phyloP scores from a whole-genome alignment of 495 filamentous ascomycete genomes.

The Annulohypoxylon stygium region DNA sequence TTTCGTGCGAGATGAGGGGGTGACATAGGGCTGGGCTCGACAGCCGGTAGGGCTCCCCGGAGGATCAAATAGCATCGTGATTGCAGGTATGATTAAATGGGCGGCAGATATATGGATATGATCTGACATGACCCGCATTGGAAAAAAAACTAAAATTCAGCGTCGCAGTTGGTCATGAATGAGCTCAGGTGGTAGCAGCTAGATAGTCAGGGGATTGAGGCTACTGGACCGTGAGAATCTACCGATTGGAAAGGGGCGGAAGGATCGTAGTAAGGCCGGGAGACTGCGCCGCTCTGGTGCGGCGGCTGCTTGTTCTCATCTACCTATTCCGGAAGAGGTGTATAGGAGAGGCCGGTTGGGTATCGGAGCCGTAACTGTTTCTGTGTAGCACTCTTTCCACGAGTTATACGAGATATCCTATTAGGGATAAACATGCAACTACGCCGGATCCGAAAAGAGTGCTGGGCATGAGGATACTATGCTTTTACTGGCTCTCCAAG shows the following conservation, averaged over 20 bases:
- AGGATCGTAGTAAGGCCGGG: conserved; percentile 24
- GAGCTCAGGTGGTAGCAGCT: conserved; percentile 8
- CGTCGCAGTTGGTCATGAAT: background rate
- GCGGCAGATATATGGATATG: conserved; percentile 23
- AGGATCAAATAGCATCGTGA: conserved; percentile 25
- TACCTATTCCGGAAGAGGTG: conserved; percentile 17
- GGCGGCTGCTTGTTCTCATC: background rate
- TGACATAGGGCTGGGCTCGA: background rate
- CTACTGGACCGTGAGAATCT: conserved; percentile 7
- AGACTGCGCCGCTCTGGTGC: conserved; percentile 31
- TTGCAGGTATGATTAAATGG: conserved; percentile 9
- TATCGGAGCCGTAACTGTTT: background rate
- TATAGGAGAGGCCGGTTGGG: background rate
- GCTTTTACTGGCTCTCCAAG: conserved; percentile 8
- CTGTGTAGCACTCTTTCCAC: background rate
- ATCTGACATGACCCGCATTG: conserved; percentile 22
- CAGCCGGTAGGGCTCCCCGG: conserved; percentile 20
- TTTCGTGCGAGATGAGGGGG: background rate
- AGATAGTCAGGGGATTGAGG: background rate
- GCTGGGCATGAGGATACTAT: background rate
- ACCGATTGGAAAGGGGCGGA: conserved; percentile 26
- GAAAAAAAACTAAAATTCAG: background rate
- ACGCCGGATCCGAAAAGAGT: conserved; percentile 1
- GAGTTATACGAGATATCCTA: background rate
- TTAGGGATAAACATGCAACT: background rate